Base-by-base conservation (phyloP, 1,284 basidiomycete genomes). In the Cystobasidiaceae sp. region DNA sequence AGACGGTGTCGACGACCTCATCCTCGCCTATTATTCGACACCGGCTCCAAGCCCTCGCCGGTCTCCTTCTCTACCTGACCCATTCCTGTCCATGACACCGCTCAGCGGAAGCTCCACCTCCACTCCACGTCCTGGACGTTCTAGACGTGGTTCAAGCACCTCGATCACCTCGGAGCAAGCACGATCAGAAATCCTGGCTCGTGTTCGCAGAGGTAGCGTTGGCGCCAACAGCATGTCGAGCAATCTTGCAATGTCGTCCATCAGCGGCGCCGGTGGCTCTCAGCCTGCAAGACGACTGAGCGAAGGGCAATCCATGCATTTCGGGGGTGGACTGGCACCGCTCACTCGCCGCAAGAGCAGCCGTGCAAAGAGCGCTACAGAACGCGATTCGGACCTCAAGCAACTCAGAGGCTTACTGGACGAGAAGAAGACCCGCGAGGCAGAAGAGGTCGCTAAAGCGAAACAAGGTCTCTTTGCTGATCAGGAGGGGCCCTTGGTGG, bases 11-110 rank as follows among this genome's bases (percentile, higher is more conserved):
- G 59, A 76, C 49, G 72, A 74, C 43, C 70, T 77, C 64, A 71
- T 76, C 8, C 72, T 77, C 21, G 75, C 74, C 21, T 77, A 76
- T 66, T 77, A 75, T 55, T 75, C 76, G 2, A 74, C 72, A 2
- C 76, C 77, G 0, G 70, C 27, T 71, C 72, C 52, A 27, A 58
- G 50, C n/a, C 63, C 63, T 9, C 58, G 63, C 13, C 50, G 11
- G 17, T 63, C 32, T 50, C 65, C 27, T 6, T 27, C 27, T 4
- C 44, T 41, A 15, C 64, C 64, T 32, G 66, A 67, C 62, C 66
- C 11, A 43, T 59, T 51, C 60, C 57, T 72, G n/a, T 55, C 66
- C 1, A 72, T 72, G 70, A 69, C 70, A 2, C 59, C 69, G 2
- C 8, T 70, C 19, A 23, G 21, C 25, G 60, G 66, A 23, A 46